These are phyloP conservation scores for Plantago lanceolata DNA, from an alignment of 305 asterid genomes.

Conservation along the genomic window DNA sequence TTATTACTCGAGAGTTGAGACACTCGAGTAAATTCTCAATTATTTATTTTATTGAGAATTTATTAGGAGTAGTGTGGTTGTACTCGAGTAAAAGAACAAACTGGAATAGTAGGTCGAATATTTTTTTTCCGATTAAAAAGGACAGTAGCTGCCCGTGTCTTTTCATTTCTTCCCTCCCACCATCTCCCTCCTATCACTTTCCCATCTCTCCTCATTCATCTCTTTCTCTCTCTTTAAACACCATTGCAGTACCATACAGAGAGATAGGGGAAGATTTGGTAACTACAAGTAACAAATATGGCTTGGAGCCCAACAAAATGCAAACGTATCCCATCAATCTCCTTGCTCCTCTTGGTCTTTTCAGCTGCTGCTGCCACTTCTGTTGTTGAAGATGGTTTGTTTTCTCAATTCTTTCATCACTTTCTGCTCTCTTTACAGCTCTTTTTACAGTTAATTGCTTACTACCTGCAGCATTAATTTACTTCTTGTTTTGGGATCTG, in stretches of 20 bases:
- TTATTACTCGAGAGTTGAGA: too few species aligned
- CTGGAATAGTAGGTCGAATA: background rate
- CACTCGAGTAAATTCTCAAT: too few species aligned
- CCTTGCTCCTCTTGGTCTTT: slow-evolving; percentile 26
- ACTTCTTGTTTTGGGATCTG: background rate
- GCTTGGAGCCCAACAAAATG: slow-evolving; percentile 24
- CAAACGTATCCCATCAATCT: slow-evolving; percentile 24
- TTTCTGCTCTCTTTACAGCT: background rate
- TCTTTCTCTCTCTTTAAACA: slow-evolving; percentile 15
- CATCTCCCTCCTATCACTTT: background rate
- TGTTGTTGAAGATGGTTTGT: slow-evolving; percentile 42
- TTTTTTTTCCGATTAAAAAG: background rate
- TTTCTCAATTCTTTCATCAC: background rate
- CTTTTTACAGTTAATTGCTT: background rate
- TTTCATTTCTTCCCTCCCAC: background rate
- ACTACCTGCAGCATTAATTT: background rate
- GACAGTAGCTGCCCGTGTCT: background rate
- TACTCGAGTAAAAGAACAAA: slow-evolving; percentile 2
- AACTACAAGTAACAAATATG: slow-evolving; percentile 30
- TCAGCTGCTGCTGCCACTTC: slow-evolving; percentile 35
- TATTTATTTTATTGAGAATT: background rate
- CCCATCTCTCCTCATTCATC: background rate
- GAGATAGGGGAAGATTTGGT: slow-evolving; percentile 18
- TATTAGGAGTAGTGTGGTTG: background rate
- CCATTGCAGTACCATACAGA: too few species aligned